Evolutionary conservation across 176 grass and related monocot species (phyloP).

Genomic region (Avena insularis): DNA sequence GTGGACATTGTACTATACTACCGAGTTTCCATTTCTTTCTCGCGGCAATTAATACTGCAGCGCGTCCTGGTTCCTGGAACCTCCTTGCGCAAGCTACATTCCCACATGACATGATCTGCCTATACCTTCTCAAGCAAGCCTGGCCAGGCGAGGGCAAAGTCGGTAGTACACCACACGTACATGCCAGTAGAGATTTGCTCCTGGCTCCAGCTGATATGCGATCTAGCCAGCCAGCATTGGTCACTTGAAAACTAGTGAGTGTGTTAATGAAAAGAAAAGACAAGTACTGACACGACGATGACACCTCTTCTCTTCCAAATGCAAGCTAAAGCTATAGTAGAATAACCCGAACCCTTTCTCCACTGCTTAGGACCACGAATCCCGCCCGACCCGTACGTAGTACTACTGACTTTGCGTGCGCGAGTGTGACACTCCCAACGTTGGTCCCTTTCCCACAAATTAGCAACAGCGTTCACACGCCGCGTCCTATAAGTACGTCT

Average conservation of each 20-base stretch:
- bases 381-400: not conserved
- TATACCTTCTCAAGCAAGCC: slow-evolving; percentile 22
- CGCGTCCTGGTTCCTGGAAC: slow-evolving; percentile 14
- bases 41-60: slow-evolving; percentile 15
- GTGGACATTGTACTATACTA: not conserved
- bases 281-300: slow-evolving; percentile 22
- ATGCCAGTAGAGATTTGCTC: slow-evolving; percentile 1
- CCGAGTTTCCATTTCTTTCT: slow-evolving; percentile 28
- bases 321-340: slow-evolving; percentile 21
- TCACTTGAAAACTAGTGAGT: not conserved
- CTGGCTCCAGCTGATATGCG: slow-evolving; percentile 6
- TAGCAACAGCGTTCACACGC: not conserved
- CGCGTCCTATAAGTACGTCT: slow-evolving; percentile 36
- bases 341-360: slow-evolving; percentile 43
- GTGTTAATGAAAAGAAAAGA: not conserved
- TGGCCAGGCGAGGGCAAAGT: not conserved
- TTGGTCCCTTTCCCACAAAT: not conserved
- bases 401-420: slow-evolving; percentile 32
- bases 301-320: slow-evolving; percentile 43
- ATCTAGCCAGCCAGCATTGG: slow-evolving; percentile 20
- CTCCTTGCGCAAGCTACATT: slow-evolving; percentile 15
- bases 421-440: not conserved
- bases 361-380: slow-evolving; percentile 3
- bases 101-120: slow-evolving; percentile 21
- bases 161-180: not conserved